Evolutionary conservation across 1,284 basidiomycete species (phyloP).

Genomic region (Trametes sp.): DNA sequence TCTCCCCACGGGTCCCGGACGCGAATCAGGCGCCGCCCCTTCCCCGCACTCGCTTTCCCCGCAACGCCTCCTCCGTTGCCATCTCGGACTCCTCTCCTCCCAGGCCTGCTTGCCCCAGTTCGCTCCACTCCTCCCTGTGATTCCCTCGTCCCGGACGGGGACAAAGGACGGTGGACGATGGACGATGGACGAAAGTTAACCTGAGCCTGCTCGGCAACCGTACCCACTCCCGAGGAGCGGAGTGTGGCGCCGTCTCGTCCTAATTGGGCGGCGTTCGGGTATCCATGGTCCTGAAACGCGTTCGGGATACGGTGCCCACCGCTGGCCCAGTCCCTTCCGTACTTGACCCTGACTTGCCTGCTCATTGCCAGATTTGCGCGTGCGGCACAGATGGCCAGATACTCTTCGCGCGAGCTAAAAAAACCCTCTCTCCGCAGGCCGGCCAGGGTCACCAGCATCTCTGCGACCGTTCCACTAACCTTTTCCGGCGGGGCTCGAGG

Average conservation of each 20-base stretch:
- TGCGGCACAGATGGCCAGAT: conserved; percentile 15
- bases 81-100: conserved; percentile 16
- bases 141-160: conserved; percentile 13
- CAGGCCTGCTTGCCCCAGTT: conserved; percentile 5
- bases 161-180: no score
- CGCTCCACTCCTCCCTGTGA: conserved; percentile 13
- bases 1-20: conserved; percentile 12
- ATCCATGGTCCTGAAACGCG: conserved; percentile 32
- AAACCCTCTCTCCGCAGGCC: conserved; percentile 8
- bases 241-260: conserved; percentile 18
- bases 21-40: conserved; percentile 13
- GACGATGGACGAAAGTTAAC: no score
- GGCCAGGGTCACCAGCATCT: conserved; percentile 15
- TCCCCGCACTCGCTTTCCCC: conserved; percentile 24
- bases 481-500: conserved; percentile 23
- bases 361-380: conserved; percentile 21
- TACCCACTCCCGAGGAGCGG: conserved; percentile 15
- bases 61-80: conserved; percentile 22
- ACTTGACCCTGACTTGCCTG: conserved; percentile 19
- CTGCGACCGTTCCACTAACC: conserved; percentile 23
- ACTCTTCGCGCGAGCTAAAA: conserved; percentile 13
- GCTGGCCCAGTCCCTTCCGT: conserved; percentile 16
- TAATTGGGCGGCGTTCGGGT: conserved; percentile 21
- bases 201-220: no score
- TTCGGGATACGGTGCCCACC: conserved; percentile 16